Base-by-base conservation (phyloP, 805 yeast species). In the Kuraishia piskuri region DNA sequence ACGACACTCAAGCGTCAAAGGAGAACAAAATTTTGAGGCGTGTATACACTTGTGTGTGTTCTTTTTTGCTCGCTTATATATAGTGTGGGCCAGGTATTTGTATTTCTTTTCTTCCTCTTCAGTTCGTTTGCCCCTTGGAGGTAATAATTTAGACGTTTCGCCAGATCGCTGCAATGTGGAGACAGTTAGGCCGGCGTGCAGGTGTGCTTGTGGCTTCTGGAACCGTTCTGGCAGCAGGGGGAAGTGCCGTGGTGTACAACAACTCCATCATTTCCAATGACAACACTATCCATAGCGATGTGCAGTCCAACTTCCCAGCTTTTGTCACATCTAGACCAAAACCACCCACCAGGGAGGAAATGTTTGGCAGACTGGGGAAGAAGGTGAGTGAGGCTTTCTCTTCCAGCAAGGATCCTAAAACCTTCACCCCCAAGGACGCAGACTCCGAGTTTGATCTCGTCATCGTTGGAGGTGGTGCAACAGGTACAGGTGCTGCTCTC, bases 381-480 rank as follows among this genome's bases (percentile, higher is more conserved):
- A 57, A 63, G 6, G 45, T 61, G 3, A 49, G 44, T 10, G 45
- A 47, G 2, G 17, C 17, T 8, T 50, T 50, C n/a, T 21, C 37
- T n/a, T 49, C 46, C 21, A 9, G 47, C n/a, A 46, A 48, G 20
- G 51, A 51, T 17, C 31, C 50, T 2, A 44, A 23, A 2, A 56
- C 50, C 21, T 54, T 60, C 23, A 37, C 59, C 10, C 51, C 58
- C 12, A 57, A 56, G 22, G 68, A 76, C 65, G 60, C 77, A 55
- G 63, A 73, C 49, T 68, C 79, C 52, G 78, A 84, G 64, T 84
- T 79, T 63, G 97, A 92, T 66, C 78, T 91, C n/a, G 71, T 91
- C 58, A 77, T 91, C 60, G 83, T 92, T 60, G 98, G 98, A 56
- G 97, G 97, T 60, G 98, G 98, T 66, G 97, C 97, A 45, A 85